A percentile compares a stretch with the other conserved stretches of the same genome.
Conservation (phyloP, 192 early-diverging fungal species). For the Chytriomyces confervae region DNA sequence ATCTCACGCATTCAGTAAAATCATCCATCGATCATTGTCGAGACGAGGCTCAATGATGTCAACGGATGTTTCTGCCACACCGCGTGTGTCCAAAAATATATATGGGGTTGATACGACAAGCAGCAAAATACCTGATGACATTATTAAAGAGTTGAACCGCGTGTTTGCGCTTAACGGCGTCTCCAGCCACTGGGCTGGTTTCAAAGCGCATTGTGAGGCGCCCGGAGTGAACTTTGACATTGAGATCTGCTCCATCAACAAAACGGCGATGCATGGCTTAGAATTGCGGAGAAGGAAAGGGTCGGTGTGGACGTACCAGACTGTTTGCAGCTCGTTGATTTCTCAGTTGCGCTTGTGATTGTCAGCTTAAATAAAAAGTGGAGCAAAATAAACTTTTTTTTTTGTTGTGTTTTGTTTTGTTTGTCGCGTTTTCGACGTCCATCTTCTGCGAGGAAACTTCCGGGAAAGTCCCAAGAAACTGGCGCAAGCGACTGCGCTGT, state of each 20-base stretch:
- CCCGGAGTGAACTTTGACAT: constrained; percentile 44
- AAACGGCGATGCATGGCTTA: constrained; percentile 51
- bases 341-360: constrained; percentile 47
- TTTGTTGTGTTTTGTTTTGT: background rate
- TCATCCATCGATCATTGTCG: constrained; percentile 18
- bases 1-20: constrained; percentile 25
- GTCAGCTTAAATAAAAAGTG: background rate
- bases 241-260: constrained; percentile 50
- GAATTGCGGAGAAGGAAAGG: constrained; percentile 53
- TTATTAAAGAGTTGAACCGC: constrained; percentile 46
- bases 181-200: constrained; percentile 28
- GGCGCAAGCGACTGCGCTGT: no score
- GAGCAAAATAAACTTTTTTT: background rate
- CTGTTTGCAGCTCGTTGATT: constrained; percentile 48
- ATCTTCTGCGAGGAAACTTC: no score
- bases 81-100: constrained; percentile 40
- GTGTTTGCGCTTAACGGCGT: constrained; percentile 41
- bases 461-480: no score
- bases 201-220: constrained; percentile 36
- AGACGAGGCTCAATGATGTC: constrained; percentile 9
- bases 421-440: no score
- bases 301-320: constrained; percentile 48
- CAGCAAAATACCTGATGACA: constrained; percentile 44
- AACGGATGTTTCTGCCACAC: background rate
- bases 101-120: constrained; percentile 55